Evolutionary conservation across 208 protist genomes (phyloP), one percentile per base, ranked within the genome.

Genomic region (Jaenimonas drosophilae): DNA sequence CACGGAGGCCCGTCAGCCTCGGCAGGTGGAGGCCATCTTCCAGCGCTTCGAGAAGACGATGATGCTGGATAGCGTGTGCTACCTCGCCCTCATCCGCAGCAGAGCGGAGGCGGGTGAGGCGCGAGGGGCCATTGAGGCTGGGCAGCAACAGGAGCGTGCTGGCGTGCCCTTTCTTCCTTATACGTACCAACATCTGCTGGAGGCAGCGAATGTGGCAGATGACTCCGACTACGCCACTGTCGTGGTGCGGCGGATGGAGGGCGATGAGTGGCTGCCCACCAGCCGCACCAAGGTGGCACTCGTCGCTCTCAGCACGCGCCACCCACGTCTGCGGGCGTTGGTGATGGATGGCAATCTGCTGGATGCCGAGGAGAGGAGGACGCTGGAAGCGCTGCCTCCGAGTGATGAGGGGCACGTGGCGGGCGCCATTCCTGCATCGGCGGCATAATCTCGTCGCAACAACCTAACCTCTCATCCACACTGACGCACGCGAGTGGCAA

Each of bases 41-140:
- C 30, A 48, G 2, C 34, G 51, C 6, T 87, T 76, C 49, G 39
- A 48, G 16, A 31, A 31, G 4, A 80, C 66, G 38, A 76, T 90
- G 70, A 59, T 75, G 28, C 62, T 90, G 7, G 81, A 90, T 52
- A 87, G 76, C 31, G 48, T 87, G 3, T 87, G 81, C 55, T 74
- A 90, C 51, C 60, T 90, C 33, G 81, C 81, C 14, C 30, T 34
- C 7, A 14, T 34, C 14, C 30, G 30, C 30, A 61, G 73, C 4
- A 45, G 64, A 21, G 63, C 64, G 47, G 67, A 76, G 23, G 33
- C 39, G 17, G 72, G 68, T 5, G 49, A 67, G 28, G 47, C 47
- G 38, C 30, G 7, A 2, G 71, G 47, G 12, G 79, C 75, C 17
- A 33, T 85, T 7, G 61, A 24, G 29, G 79, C 66, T 21, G 79